phyloP scores from a whole-genome alignment of 495 filamentous ascomycete species.

The Aspergillus carlsbadensis region DNA sequence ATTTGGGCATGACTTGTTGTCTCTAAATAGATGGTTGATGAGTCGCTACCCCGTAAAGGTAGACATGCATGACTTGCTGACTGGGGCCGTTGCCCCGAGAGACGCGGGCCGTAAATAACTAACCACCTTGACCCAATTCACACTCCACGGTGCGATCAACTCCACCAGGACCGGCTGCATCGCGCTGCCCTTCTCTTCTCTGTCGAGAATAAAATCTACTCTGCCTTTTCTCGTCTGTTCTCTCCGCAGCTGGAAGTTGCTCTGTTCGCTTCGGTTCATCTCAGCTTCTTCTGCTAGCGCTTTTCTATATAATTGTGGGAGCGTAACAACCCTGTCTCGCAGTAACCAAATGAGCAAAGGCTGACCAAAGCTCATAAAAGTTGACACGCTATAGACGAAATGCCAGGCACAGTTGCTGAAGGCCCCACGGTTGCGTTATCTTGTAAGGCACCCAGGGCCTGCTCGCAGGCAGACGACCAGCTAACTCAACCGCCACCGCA shows the following conservation, averaged over 20 bases:
- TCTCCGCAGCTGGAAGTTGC: background rate
- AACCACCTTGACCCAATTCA: constrained; percentile 27
- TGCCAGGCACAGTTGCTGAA: constrained; percentile 62
- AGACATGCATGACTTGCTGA: too few species aligned
- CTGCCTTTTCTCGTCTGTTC: background rate
- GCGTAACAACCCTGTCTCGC: constrained; percentile 18
- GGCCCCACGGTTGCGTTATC: constrained; percentile 64
- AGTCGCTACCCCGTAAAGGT: too few species aligned
- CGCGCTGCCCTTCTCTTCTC: constrained; percentile 21
- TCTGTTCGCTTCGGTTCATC: background rate
- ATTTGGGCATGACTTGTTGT: too few species aligned
- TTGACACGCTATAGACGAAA: constrained; percentile 32
- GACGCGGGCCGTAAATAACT: constrained; percentile 46
- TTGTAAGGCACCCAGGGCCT: constrained; percentile 43
- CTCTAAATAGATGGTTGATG: too few species aligned
- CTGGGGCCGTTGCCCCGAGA: constrained; percentile 44
- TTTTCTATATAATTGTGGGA: constrained; percentile 14
- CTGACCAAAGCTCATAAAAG: constrained; percentile 40
- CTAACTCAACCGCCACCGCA: constrained; percentile 37
- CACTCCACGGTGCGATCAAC: constrained; percentile 25
- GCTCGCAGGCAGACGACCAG: background rate
- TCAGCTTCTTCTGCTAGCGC: background rate
- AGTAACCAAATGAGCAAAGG: constrained; percentile 38
- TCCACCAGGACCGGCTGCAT: constrained; percentile 28
- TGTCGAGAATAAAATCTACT: constrained; percentile 15